Conservation (phyloP, 2,329 filamentous ascomycete species). For the Xylariaceae sp. region DNA sequence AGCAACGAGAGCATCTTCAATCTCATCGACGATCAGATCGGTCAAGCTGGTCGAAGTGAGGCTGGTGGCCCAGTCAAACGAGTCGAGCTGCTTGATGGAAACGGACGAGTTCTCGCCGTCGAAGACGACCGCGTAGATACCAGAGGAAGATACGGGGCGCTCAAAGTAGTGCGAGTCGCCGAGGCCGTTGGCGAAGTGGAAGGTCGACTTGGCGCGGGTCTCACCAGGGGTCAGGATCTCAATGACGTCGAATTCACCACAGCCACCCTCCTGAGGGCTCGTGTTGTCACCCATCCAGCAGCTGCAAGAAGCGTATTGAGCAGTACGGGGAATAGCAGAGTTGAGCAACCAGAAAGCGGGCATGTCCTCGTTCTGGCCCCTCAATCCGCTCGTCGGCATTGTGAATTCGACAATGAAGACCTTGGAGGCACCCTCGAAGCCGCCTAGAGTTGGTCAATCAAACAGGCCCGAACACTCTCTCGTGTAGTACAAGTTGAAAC, state of each 20-base stretch:
- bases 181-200: constrained; percentile 62
- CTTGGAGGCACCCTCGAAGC: constrained; percentile 68
- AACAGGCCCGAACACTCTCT: not conserved
- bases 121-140: constrained; percentile 66
- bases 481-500: constrained; percentile 9
- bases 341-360: constrained; percentile 77
- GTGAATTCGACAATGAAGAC: constrained; percentile 71
- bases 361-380: constrained; percentile 61
- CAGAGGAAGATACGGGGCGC: constrained; percentile 55
- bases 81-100: constrained; percentile 53
- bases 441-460: constrained; percentile 47
- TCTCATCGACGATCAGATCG: constrained; percentile 28
- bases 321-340: constrained; percentile 65
- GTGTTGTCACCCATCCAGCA: constrained; percentile 58
- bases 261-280: constrained; percentile 43
- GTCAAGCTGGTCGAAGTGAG: constrained; percentile 40
- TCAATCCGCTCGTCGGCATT: constrained; percentile 62
- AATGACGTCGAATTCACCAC: constrained; percentile 74
- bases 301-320: constrained; percentile 69
- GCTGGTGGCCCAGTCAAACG: constrained; percentile 39
- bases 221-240: constrained; percentile 67
- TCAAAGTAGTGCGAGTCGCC: constrained; percentile 71
- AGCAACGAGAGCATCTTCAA: constrained; percentile 24
- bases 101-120: constrained; percentile 49
- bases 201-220: constrained; percentile 65